Evolutionary conservation across 805 yeast genomes (phyloP).

Genomic region (Saccharomyces eubayanus): DNA sequence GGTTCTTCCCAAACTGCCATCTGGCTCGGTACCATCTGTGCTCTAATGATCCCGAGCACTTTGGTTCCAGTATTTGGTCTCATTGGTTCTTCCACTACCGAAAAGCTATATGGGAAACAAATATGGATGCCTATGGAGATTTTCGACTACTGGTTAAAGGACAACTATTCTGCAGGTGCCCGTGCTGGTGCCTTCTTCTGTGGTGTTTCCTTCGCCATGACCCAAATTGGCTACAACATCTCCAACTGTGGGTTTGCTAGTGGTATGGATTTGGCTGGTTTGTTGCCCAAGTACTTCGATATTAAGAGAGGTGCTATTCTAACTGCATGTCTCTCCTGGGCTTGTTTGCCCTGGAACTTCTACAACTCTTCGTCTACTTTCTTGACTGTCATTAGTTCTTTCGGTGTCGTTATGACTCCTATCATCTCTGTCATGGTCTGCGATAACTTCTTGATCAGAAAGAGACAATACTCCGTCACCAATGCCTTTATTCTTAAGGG

Average conservation of each 20-base stretch:
- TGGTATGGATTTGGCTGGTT: constrained; percentile 38
- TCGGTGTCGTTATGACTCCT: constrained; percentile 34
- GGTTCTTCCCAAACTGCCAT: constrained; percentile 29
- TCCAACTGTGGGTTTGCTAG: constrained; percentile 36
- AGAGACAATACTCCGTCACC: constrained; percentile 30
- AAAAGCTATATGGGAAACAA: constrained; percentile 29
- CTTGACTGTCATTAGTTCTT: constrained; percentile 33
- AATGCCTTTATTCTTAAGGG: constrained; percentile 22
- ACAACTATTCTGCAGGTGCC: constrained; percentile 29
- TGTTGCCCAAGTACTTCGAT: constrained; percentile 34
- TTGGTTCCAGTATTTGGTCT: constrained; percentile 39
- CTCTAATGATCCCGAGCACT: constrained; percentile 33
- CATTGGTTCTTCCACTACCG: constrained; percentile 35
- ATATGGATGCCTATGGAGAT: constrained; percentile 35
- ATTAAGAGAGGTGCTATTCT: constrained; percentile 35
- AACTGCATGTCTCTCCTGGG: constrained; percentile 31
- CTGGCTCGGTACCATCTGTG: constrained; percentile 29
- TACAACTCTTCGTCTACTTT: constrained; percentile 32
- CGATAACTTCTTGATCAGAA: constrained; percentile 35
- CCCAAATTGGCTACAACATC: constrained; percentile 35
- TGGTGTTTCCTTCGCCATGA: constrained; percentile 32
- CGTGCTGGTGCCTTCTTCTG: constrained; percentile 36
- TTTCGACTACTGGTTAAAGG: constrained; percentile 23
- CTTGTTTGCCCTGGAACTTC: constrained; percentile 34
- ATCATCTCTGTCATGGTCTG: constrained; percentile 34